phyloP scores from a whole-genome alignment of 441 rosid genomes.

The Adansonia madagascariensis region DNA sequence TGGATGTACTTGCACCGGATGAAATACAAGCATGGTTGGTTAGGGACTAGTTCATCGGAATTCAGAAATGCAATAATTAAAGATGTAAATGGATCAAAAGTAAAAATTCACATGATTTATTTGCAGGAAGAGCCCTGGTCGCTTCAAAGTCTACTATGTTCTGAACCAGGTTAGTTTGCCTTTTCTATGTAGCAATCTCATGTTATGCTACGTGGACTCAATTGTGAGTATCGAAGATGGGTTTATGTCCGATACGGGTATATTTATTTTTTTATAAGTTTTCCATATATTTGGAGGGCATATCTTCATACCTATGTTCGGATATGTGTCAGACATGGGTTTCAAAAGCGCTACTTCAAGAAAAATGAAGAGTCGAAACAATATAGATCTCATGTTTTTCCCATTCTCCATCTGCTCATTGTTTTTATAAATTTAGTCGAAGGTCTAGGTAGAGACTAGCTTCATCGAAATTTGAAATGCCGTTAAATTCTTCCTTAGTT shows the following conservation, averaged over 20 bases:
- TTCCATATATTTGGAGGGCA: no score
- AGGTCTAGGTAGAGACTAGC: not conserved
- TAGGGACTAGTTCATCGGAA: not conserved
- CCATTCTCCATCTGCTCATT: not conserved
- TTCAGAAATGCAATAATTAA: not conserved
- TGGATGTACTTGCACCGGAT: constrained; percentile 4
- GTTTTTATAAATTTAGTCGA: constrained; percentile 5
- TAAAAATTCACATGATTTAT: constrained; percentile 4
- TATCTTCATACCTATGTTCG: no score
- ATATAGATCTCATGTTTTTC: not conserved
- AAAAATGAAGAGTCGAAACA: no score
- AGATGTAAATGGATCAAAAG: constrained; percentile 1
- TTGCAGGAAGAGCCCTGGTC: constrained; percentile 79
- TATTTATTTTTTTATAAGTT: no score
- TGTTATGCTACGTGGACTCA: no score
- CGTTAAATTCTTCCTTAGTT: not conserved
- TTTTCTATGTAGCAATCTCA: no score
- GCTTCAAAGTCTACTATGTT: constrained; percentile 76
- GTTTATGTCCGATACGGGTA: no score
- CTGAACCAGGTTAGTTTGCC: constrained; percentile 72
- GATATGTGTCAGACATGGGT: no score
- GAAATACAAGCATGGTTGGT: not conserved
- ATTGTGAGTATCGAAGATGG: no score
- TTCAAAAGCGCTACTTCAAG: no score
- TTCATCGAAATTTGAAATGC: not conserved